Evolutionary conservation across 805 yeast species (phyloP), one percentile per base, ranked within the genome.

Genomic region (Sugiyamaella mastotermitis): DNA sequence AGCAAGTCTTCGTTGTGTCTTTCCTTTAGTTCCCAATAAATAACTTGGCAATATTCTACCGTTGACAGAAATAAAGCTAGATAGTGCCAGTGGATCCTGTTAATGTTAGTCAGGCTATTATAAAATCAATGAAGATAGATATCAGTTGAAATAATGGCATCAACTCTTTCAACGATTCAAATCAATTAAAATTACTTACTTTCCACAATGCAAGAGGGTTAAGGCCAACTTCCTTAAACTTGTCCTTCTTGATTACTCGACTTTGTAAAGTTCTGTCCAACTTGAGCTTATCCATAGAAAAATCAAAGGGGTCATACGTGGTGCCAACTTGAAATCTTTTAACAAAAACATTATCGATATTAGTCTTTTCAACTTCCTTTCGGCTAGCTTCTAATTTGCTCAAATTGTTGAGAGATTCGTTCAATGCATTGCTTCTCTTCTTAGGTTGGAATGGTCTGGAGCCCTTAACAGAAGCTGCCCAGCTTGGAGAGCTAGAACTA

Each of bases 241-340:
- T 33, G 36, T 42, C 48, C 21, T 37, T 37, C 17, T 32, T 29
- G 16, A 34, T 27, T 5, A 24, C 13, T 6, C 21, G 25, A 11
- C 31, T 16, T 37, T 42, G 35, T 20, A 38, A 35, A 9, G 30
- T 20, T 16, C 41, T 40, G 33, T 74, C 78, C 49, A 76, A 71
- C 43, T 69, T 65, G 26, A 74, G 51, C 48, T 72, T 74, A 32
- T 79, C 74, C 52, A 76, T 59, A 21, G 83, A 73, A 50, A 85
- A 84, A 58, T 84, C 94, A 60, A 79, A 80, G 36, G 95, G 92
- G 50, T 83, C 90, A 55, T 86, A 86, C 0, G 76, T 72, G 3
- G 71, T 62, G 33, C 74, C 76, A 3, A 62, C 61, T 11, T 57
- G 63, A 55, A 80, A 77, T 40, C 60, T 68, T 52, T 65, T 70